Base-by-base conservation (phyloP, 129 eudicot genomes). In the Centrapalus pauciflorus region DNA sequence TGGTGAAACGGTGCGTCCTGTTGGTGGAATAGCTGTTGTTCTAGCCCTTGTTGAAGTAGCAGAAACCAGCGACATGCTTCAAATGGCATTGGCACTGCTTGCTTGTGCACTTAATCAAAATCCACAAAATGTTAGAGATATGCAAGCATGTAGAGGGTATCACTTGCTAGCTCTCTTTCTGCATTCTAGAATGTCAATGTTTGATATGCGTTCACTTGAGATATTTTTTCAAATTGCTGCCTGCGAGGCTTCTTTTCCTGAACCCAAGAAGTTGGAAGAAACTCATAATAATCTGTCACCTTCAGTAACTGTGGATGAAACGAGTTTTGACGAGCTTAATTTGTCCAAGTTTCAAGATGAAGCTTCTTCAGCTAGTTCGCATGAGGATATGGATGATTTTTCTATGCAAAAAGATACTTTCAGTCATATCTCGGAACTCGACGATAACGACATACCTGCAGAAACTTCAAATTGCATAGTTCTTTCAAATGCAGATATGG, bases 41-140 rank as follows among this genome's bases (percentile, higher is more conserved):
- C 84, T 94, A 69, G 95, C 99, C 70, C 99, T 94, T 61, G 85
- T 94, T 65, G 97, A 94, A 82, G 99, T 93, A 54, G 95, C 99
- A 62, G 99, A 89, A 69, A 94, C 95, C 54, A 80, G 84, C 77
- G 90, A 86, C 14, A 94, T 94, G 99, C 80, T 94, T 67, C 96
- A 94, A 68, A 94, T 89, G 99, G 88, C 97, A 25, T 76, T 94
- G 62, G 86, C 86, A 21, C 76, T 94, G 27, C 95, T 94, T 35
- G 90, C 99, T 33, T 84, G 95, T 72, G 88, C 99, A n/a, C 91
- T 94, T 76, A 90, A 89, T 62, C 99, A 94, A 69, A 94, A 94
- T 67, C 99, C 99, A 12, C 97, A 86, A 77, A 94, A 94, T 64
- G 69, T 94, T 25, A 72, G 85, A 72, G 99, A 94, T 45, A 94